Evolutionary conservation across 2,329 filamentous ascomycete genomes (phyloP).

Genomic region (Clonostachys chloroleuca): DNA sequence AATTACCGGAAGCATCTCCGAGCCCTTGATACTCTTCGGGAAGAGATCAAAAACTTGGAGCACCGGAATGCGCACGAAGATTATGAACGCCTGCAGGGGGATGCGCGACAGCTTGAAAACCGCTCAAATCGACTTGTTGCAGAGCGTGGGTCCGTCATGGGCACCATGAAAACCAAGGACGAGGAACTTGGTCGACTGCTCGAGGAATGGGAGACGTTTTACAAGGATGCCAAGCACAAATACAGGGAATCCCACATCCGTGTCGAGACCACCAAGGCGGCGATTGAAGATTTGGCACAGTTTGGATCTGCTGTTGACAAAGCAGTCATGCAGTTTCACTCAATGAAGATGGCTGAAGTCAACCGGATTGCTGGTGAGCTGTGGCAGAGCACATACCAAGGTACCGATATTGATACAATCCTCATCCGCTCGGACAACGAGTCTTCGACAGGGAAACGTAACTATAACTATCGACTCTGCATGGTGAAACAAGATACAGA

Average conservation of each 20-base stretch:
- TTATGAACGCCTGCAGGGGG: slow-evolving; percentile 66
- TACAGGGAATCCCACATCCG: slow-evolving; percentile 88
- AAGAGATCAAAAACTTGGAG: slow-evolving; percentile 71
- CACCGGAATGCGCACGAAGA: slow-evolving; percentile 79
- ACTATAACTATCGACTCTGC: slow-evolving; percentile 94
- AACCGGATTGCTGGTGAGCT: slow-evolving; percentile 92
- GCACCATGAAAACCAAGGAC: slow-evolving; percentile 79
- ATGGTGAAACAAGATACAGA: slow-evolving; percentile 98
- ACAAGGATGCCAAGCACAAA: slow-evolving; percentile 73
- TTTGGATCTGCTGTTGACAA: slow-evolving; percentile 85
- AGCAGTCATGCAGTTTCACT: slow-evolving; percentile 96
- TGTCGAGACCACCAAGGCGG: slow-evolving; percentile 87
- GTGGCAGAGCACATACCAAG: slow-evolving; percentile 96
- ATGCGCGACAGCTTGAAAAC: slow-evolving; percentile 64
- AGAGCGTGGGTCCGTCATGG: slow-evolving; percentile 70
- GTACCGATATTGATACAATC: slow-evolving; percentile 95
- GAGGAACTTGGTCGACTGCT: slow-evolving; percentile 70
- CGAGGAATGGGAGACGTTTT: slow-evolving; percentile 79
- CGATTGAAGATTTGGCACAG: slow-evolving; percentile 81
- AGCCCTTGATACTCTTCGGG: slow-evolving; percentile 60
- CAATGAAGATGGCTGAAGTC: slow-evolving; percentile 96
- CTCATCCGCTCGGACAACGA: slow-evolving; percentile 92
- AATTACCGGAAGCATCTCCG: slow-evolving; percentile 74
- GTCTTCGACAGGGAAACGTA: slow-evolving; percentile 65
- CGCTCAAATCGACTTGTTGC: slow-evolving; percentile 67